Evolutionary conservation across 192 early-diverging fungal genomes (phyloP).

Genomic region (Backusella mclennaniae): DNA sequence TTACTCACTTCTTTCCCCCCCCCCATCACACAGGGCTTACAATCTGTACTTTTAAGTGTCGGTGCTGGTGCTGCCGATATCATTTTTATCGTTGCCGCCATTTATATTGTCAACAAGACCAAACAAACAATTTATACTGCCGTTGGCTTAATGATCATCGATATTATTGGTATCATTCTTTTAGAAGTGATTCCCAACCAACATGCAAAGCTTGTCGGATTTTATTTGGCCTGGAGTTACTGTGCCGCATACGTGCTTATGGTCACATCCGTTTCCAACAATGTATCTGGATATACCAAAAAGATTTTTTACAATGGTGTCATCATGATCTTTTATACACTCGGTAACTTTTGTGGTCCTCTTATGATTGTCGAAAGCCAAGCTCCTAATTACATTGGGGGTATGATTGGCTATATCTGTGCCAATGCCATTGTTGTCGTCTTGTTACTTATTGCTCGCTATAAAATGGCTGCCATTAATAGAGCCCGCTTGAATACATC

Average conservation of each 20-base stretch:
- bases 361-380: constrained; percentile 21
- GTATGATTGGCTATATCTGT: constrained; percentile 22
- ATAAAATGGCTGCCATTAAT: constrained; percentile 12
- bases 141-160: not conserved
- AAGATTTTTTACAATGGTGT: constrained; percentile 18
- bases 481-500: not conserved
- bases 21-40: not conserved
- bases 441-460: constrained; percentile 7
- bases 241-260: constrained; percentile 7
- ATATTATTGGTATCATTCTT: constrained; percentile 25
- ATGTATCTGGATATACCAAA: constrained; percentile 21
- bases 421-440: constrained; percentile 16
- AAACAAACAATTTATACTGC: constrained; percentile 17
- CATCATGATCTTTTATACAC: constrained; percentile 20
- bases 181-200: constrained; percentile 9
- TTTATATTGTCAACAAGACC: not conserved
- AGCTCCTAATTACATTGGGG: constrained; percentile 20
- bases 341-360: constrained; percentile 25
- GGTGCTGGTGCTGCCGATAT: constrained; percentile 15
- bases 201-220: constrained; percentile 18
- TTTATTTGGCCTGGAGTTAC: constrained; percentile 22
- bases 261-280: constrained; percentile 7
- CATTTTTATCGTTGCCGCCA: constrained; percentile 14
- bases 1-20: not conserved
- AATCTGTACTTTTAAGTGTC: constrained; percentile 24